phyloP scores from a whole-genome alignment of 2,329 filamentous ascomycete genomes.

The Microsporum audouinii region DNA sequence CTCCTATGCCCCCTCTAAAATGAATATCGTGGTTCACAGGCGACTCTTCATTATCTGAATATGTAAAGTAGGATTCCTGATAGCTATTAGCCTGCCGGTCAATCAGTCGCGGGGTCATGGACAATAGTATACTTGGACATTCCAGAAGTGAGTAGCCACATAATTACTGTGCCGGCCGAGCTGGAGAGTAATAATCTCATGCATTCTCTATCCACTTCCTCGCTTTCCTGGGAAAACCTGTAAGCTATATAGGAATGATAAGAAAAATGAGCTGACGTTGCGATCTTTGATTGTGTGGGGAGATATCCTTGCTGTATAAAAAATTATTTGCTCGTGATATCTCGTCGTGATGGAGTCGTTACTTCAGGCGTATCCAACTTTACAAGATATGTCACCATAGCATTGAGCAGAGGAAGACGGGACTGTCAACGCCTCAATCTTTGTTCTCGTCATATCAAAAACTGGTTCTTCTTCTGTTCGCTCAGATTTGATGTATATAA shows the following conservation, averaged over 20 bases:
- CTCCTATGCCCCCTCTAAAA: constrained; percentile 71
- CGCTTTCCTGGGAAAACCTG: neutral
- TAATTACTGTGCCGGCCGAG: constrained; percentile 90
- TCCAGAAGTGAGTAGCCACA: constrained; percentile 94
- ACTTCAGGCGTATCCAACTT: too few species aligned
- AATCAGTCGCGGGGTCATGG: neutral
- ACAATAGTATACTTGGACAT: constrained; percentile 55
- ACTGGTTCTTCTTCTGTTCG: too few species aligned
- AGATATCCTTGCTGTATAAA: neutral
- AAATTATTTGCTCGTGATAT: neutral
- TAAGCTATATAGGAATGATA: neutral
- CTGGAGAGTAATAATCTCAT: constrained; percentile 89
- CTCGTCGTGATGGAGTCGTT: neutral
- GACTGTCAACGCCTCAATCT: too few species aligned
- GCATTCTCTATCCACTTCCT: constrained; percentile 47
- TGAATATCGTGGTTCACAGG: constrained; percentile 74
- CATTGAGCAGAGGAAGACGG: too few species aligned
- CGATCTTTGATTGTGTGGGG: neutral
- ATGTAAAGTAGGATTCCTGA: constrained; percentile 96
- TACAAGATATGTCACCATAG: too few species aligned
- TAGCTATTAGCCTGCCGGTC: constrained; percentile 6
- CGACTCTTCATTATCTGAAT: constrained; percentile 54
- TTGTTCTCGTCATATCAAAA: too few species aligned
- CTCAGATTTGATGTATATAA: too few species aligned
- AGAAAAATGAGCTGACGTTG: neutral